Conservation (phyloP, 2,329 filamentous ascomycete species). For the Fusarium chlamydosporum region DNA sequence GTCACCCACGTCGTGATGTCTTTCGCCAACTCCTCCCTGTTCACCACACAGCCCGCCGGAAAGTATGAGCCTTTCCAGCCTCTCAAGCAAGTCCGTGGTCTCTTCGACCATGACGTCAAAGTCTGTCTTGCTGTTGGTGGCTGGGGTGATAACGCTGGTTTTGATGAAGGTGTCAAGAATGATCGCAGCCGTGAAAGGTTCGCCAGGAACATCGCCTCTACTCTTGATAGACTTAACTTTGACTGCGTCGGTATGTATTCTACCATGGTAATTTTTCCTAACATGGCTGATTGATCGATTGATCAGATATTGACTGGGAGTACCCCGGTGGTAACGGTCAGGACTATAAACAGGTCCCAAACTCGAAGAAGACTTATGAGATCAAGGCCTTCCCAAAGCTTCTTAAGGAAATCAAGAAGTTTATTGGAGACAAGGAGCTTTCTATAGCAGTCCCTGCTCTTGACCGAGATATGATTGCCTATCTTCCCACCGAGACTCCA, state of each 20-base stretch:
- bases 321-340: slow-evolving; percentile 74
- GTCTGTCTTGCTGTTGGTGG: slow-evolving; percentile 75
- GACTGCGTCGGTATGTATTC: slow-evolving; percentile 69
- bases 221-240: slow-evolving; percentile 68
- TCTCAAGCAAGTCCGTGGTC: slow-evolving; percentile 63
- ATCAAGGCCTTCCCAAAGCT: slow-evolving; percentile 73
- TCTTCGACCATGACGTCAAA: slow-evolving; percentile 68
- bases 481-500: slow-evolving; percentile 68
- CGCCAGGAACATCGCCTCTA: slow-evolving; percentile 69
- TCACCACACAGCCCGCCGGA: slow-evolving; percentile 58
- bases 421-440: slow-evolving; percentile 72
- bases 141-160: slow-evolving; percentile 73
- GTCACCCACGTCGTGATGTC: slow-evolving; percentile 70
- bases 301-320: slow-evolving; percentile 76
- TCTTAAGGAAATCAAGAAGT: slow-evolving; percentile 69
- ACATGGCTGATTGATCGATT: neutral
- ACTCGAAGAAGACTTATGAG: slow-evolving; percentile 70
- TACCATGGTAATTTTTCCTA: accelerated
- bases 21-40: slow-evolving; percentile 66
- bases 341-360: slow-evolving; percentile 75
- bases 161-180: slow-evolving; percentile 64
- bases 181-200: slow-evolving; percentile 64
- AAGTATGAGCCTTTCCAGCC: slow-evolving; percentile 68
- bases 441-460: slow-evolving; percentile 77
- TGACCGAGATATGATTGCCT: slow-evolving; percentile 76